These are phyloP conservation scores for Phoenix dactylifera DNA, from an alignment of 176 grass and related monocot species.

Conservation along the genomic window DNA sequence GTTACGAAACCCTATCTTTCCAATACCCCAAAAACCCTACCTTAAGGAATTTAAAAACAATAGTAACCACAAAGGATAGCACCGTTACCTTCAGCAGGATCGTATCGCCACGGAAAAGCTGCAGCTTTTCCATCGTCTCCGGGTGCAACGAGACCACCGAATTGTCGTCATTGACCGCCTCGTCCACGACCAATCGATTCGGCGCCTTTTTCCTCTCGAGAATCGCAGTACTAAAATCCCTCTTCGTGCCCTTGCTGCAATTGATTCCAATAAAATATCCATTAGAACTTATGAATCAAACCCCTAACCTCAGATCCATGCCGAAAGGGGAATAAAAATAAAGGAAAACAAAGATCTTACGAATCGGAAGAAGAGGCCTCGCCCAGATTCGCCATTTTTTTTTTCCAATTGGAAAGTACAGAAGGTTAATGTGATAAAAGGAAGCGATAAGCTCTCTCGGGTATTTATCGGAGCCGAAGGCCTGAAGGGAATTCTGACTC, in stretches of 20 bases:
- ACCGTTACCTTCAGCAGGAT: constrained; percentile 37
- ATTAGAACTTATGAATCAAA: background rate
- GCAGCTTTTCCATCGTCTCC: constrained; percentile 44
- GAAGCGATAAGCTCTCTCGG: background rate
- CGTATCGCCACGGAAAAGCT: constrained; percentile 36
- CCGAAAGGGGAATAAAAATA: background rate
- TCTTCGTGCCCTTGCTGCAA: constrained; percentile 29
- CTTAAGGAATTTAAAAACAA: too few species aligned
- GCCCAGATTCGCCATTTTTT: constrained; percentile 21
- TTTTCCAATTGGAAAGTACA: background rate
- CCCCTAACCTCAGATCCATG: background rate
- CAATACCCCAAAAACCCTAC: too few species aligned
- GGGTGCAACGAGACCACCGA: constrained; percentile 35
- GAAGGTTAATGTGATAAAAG: background rate
- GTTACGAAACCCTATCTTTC: too few species aligned
- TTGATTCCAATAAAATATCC: background rate
- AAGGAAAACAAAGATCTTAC: constrained; percentile 12
- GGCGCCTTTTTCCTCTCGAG: constrained; percentile 35
- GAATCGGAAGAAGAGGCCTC: constrained; percentile 28
- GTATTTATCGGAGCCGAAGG: too few species aligned
- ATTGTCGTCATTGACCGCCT: constrained; percentile 32
- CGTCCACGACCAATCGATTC: constrained; percentile 54
- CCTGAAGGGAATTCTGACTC: too few species aligned
- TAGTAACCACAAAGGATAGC: background rate
- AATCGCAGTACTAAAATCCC: constrained; percentile 35